Conservation (phyloP, 1,284 basidiomycete genomes). For the Chiua sp. region DNA sequence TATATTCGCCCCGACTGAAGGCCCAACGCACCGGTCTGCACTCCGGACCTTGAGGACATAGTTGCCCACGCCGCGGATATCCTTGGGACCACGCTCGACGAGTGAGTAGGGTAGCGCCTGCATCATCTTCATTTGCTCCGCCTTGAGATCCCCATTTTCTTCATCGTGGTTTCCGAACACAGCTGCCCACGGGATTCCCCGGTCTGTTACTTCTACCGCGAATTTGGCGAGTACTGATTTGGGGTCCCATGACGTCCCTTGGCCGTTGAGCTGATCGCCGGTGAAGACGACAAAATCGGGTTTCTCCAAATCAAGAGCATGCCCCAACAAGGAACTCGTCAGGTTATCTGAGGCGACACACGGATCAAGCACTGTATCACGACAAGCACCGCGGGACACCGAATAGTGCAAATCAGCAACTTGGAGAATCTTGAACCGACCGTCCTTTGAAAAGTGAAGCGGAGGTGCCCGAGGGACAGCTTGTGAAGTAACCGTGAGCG, state of each 20-base stretch:
- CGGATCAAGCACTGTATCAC: constrained; percentile 62
- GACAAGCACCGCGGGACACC: constrained; percentile 73
- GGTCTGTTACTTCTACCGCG: constrained; percentile 74
- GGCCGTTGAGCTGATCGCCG: constrained; percentile 88
- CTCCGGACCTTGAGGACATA: constrained; percentile 81
- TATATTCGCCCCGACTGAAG: background rate
- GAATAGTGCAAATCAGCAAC: constrained; percentile 92
- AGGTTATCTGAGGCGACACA: constrained; percentile 74
- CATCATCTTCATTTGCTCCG: constrained; percentile 74
- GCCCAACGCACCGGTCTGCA: constrained; percentile 63
- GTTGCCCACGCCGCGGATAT: constrained; percentile 87
- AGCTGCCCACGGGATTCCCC: constrained; percentile 88
- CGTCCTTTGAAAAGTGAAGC: constrained; percentile 81
- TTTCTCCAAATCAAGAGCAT: constrained; percentile 80
- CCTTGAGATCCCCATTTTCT: constrained; percentile 68
- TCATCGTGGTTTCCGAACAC: constrained; percentile 95
- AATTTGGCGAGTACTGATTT: constrained; percentile 90
- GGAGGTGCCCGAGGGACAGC: constrained; percentile 72
- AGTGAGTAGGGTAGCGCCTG: constrained; percentile 86
- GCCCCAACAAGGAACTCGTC: constrained; percentile 71
- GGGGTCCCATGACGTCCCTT: constrained; percentile 87
- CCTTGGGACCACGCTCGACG: constrained; percentile 78
- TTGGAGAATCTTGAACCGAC: constrained; percentile 89
- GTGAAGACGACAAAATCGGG: constrained; percentile 92
- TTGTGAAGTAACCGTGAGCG: constrained; percentile 32